phyloP scores from a whole-genome alignment of 2,329 filamentous ascomycete genomes.

The Trichoderma koningii region DNA sequence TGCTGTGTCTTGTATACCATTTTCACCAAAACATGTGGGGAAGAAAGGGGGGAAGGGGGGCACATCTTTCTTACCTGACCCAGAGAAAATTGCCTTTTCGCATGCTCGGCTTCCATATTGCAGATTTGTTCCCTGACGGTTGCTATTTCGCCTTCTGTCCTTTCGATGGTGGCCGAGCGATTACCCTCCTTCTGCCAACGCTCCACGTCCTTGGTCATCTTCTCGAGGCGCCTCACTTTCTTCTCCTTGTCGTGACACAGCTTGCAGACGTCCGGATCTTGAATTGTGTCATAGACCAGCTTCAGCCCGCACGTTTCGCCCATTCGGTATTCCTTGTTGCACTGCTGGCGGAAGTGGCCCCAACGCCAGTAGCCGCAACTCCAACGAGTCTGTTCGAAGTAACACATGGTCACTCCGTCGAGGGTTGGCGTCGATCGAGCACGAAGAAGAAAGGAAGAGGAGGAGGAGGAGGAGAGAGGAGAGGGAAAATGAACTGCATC shows the following conservation, averaged over 20 bases:
- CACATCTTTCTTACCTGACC: constrained; percentile 35
- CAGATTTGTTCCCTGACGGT: constrained; percentile 64
- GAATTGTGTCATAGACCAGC: constrained; percentile 75
- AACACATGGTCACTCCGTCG: constrained; percentile 70
- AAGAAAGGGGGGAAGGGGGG: not conserved
- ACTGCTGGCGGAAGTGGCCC: constrained; percentile 90
- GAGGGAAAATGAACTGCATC: constrained; percentile 27
- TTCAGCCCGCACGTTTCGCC: constrained; percentile 96
- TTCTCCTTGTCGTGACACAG: constrained; percentile 87
- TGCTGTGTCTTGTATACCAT: not conserved
- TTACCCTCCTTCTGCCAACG: constrained; percentile 79
- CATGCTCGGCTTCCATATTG: constrained; percentile 48
- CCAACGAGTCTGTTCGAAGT: constrained; percentile 89
- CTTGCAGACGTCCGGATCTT: constrained; percentile 69
- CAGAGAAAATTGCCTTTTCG: constrained; percentile 41
- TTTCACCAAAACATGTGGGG: not conserved
- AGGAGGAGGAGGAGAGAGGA: not conserved
- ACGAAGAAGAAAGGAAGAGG: not conserved
- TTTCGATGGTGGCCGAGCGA: constrained; percentile 70
- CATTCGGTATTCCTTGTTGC: constrained; percentile 90
- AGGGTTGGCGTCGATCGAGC: constrained; percentile 27
- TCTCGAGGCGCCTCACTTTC: constrained; percentile 73
- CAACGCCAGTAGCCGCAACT: constrained; percentile 90
- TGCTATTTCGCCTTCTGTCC: constrained; percentile 68
- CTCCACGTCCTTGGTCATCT: constrained; percentile 72